Evolutionary conservation across 176 grass and related monocot species (phyloP).

Genomic region (bread wheat (Triticum aestivum)): DNA sequence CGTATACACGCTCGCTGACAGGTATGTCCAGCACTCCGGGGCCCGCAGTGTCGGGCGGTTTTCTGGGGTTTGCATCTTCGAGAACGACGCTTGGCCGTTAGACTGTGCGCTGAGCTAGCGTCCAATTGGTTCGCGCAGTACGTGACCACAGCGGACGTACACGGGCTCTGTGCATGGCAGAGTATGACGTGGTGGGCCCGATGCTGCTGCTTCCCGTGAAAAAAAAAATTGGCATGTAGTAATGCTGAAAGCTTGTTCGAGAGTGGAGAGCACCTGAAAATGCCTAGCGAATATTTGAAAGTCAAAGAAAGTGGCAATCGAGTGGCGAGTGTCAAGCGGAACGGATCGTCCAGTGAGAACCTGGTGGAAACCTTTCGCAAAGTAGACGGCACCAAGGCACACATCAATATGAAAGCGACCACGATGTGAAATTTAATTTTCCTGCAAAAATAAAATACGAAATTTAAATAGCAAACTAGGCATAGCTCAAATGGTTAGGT

Average conservation of each 20-base stretch:
- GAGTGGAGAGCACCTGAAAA: background rate
- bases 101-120: conserved; percentile 17
- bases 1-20: background rate
- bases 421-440: too few species aligned
- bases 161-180: background rate
- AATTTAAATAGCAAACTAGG: too few species aligned
- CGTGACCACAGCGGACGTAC: background rate
- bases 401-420: too few species aligned
- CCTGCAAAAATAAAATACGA: too few species aligned
- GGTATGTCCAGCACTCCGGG: rapidly evolving
- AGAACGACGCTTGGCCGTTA: conserved; percentile 30
- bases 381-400: background rate
- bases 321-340: background rate
- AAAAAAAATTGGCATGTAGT: background rate
- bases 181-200: conserved; percentile 23
- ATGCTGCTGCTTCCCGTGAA: background rate
- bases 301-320: background rate
- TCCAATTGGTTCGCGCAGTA: conserved; percentile 22
- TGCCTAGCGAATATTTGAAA: background rate
- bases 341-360: background rate
- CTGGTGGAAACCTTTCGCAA: background rate
- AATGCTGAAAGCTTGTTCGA: background rate
- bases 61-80: background rate
- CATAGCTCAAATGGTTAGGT: too few species aligned
- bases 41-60: background rate